Base-by-base conservation (phyloP, 805 yeast species). In the Kodamaea kakaduensis region DNA sequence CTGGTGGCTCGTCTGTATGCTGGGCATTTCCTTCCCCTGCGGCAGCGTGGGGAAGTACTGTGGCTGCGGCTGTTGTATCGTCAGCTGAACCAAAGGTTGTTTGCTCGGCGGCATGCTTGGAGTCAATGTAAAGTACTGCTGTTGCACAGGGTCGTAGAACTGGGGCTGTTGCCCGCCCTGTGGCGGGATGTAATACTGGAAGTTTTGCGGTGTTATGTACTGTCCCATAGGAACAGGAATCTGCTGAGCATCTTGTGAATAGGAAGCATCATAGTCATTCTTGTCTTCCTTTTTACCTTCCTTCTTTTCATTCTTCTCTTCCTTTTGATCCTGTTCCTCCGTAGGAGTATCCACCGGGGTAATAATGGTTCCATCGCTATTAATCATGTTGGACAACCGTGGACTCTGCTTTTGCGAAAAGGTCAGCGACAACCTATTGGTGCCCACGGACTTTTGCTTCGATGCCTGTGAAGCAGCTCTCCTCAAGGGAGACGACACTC, bases 361-460 rank as follows among this genome's bases (percentile, higher is more conserved):
- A 17, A 65, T 61, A 8, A 64, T 59, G 3, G 73, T 67, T 2
- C 71, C 71, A 38, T 66, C 73, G 44, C 71, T 64, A 38, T 67
- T 67, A 31, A 66, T 65, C 59, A 65, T 57, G 43, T 64, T 66
- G 28, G 63, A 47, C 24, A 64, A 47, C 32, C 60, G 52, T 8
- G 71, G 70, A 4, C 69, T 61, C 22, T 53, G 56, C 40, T 49
- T 54, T 20, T 58, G 53, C 2, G 69, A 60, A 36, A 64, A 64
- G 1, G 71, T 62, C 2, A 69, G 61, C 6, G 69, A 58, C 32
- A 63, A 49, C 17, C 69, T 40, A 21, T 52, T 54, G 32, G 47
- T 45, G 10, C 41, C 36, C 7, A 43, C 26, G 10, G 56, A 46
- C 17, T 6, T 18, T 13, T 26, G 29, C 19, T 16, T 26, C 5